Evolutionary conservation across 2,329 filamentous ascomycete species (phyloP), one percentile per base, ranked within the genome.

Genomic region (Trichophaea hybrida): DNA sequence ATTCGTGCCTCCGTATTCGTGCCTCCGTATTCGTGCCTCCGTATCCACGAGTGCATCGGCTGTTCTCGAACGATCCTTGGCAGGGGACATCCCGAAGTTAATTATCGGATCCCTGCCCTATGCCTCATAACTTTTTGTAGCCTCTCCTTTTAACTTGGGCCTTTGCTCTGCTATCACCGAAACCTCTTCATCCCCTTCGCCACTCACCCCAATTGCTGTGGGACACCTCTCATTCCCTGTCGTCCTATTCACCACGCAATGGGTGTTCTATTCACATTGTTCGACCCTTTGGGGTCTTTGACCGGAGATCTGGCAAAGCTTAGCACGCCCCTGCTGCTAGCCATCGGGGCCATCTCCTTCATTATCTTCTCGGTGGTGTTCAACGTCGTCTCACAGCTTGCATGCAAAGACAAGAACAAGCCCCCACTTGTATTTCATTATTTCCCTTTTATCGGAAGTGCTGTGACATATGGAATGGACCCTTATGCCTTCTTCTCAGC

Each of bases 401-500:
- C 96, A 63, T 82, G 88, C 75, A 86, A 81, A 75, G 91, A 89
- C 68, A 80, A 85, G 55, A 86, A 89, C 71, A 85, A 89, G 71
- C 86, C 86, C 34, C 86, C 86, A 1, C 68, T 90, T 60, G 85
- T 91, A 63, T 91, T 90, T 72, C 85, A 88, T 73, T 86, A 81
- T 80, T 78, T 91, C 69, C 87, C 86, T 61, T 74, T 94, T 67
- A 78, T 98, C 69, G 91, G 91, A 65, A 96, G 85, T 76, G 96
- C 93, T 61, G 77, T 97, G 69, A 86, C 82, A 49, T 98, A 97
- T 75, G 91, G 91, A 73, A 96, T 96, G 74, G 88, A 97, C 70
- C 91, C 91, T 13, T 90, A 88, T 70, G 78, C 77, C 55, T 97
- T 96, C 79, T 95, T 96, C 76, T 78, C 78, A 61, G 68, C 77